Percentiles rank a stretch among this genome's conserved stretches.
Evolutionary conservation across 148 eudicot species (phyloP).

Genomic region (Pouteria glomerata): DNA sequence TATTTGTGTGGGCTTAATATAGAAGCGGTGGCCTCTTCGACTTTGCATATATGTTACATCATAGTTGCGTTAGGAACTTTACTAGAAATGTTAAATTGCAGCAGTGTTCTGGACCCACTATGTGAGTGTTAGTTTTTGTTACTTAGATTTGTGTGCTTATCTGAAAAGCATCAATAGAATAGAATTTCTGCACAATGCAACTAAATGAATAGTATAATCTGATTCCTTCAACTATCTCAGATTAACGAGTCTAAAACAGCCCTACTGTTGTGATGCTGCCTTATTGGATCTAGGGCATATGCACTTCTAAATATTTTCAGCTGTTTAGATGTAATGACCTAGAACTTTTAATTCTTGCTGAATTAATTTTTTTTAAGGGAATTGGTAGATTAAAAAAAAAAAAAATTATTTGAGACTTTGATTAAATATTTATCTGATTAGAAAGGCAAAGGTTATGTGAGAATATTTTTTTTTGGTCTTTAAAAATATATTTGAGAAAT

Average conservation of each 20-base stretch:
- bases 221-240: neutral
- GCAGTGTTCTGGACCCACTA: neutral
- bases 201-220: neutral
- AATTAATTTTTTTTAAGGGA: too few species aligned
- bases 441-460: too few species aligned
- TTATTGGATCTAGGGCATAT: neutral
- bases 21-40: neutral
- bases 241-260: neutral
- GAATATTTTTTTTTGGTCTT: too few species aligned
- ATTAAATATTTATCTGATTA: too few species aligned
- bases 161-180: neutral
- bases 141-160: neutral
- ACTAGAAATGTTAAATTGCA: too few species aligned
- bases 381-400: too few species aligned
- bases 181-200: neutral
- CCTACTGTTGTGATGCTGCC: conserved; percentile 1
- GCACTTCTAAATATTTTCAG: too few species aligned
- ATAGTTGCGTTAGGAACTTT: neutral
- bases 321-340: too few species aligned
- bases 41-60: conserved; percentile 3
- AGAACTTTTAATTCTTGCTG: too few species aligned
- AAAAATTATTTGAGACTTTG: too few species aligned
- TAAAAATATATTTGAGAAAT: too few species aligned
- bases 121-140: neutral
- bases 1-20: neutral